Base-by-base conservation (phyloP, 2,329 filamentous ascomycete species). In the Alternaria incomplexa region DNA sequence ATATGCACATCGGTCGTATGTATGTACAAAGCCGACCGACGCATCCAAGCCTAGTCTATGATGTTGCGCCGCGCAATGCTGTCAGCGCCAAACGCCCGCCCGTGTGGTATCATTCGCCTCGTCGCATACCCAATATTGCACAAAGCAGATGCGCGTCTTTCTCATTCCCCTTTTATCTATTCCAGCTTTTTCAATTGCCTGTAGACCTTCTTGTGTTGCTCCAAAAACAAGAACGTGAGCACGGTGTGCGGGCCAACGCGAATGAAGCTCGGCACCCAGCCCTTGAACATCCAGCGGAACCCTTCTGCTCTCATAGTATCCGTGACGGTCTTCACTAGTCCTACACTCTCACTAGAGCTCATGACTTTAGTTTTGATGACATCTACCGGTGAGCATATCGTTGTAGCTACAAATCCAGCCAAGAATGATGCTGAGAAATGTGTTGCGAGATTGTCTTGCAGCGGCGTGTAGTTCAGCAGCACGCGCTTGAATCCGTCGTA, bases 291-390 rank as follows among this genome's bases (percentile, higher is more conserved):
- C 93, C 93, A 97, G 47, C 85, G 81, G 53, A 92, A 78, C 2
- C 93, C 93, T 75, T 96, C 92, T 17, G 86, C 82, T 58, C 83
- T 85, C 67, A 89, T 91, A 30, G 94, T 89, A 47, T 92, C 88
- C 45, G 83, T 81, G 57, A 96, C 81, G 22, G 93, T 79, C 59
- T 82, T 83, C 4, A 87, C 67, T 28, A 96, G 80, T 25, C 86
- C 83, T 67, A 86, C 80, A 36, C 80, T 81, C 66, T 87, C 75
- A 12, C 83, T 82, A 2, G 89, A 87, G 65, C 89, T 91, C 93
- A 97, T 97, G 73, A 96, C 88, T 23, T 92, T 85, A 10, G 93
- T 97, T 85, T 96, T 96, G 81, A 97, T 90, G 28, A 97, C 93
- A 79, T 96, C 93, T 54, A 96, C 90, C 0, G 93, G 93, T 61